These are phyloP conservation scores for Oryza australiensis DNA, from an alignment of 176 grass and related monocot genomes.

Conservation along the genomic window DNA sequence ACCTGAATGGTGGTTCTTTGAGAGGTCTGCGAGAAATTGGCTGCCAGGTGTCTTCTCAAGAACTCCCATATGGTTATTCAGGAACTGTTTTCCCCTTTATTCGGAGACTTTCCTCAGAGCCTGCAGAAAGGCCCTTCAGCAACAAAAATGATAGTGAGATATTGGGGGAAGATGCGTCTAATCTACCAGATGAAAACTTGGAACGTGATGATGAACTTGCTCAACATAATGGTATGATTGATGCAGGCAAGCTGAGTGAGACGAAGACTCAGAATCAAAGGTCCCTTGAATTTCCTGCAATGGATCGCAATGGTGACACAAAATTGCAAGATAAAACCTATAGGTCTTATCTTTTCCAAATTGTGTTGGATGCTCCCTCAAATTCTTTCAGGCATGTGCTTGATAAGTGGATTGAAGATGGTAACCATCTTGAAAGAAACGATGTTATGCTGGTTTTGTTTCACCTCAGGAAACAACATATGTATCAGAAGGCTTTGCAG, in stretches of 20 bases:
- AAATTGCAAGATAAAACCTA: not conserved
- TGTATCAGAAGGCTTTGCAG: slow-evolving; percentile 46
- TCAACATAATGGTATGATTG: not conserved
- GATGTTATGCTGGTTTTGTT: slow-evolving; percentile 12
- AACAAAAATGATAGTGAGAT: not conserved
- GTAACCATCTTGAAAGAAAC: slow-evolving; percentile 38
- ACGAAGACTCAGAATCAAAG: not conserved
- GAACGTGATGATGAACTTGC: not conserved
- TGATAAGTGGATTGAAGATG: slow-evolving; percentile 36
- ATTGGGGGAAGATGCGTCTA: not conserved
- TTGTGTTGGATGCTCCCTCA: slow-evolving; percentile 31
- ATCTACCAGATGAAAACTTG: not conserved
- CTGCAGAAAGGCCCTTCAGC: not conserved
- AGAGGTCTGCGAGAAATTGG: not conserved
- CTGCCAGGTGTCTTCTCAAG: not conserved
- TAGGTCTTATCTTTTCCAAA: slow-evolving; percentile 32
- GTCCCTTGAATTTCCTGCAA: not conserved
- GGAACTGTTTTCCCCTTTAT: not conserved
- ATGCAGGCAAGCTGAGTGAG: not conserved
- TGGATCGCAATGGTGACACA: not conserved
- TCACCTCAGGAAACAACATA: slow-evolving; percentile 38
- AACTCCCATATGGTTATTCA: not conserved
- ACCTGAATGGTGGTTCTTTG: slow-evolving; percentile 13
- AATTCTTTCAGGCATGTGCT: slow-evolving; percentile 12
- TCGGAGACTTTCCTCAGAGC: slow-evolving; percentile 19